Conservation (phyloP, 73 alveolate species). For the Tetrahymena borealis region DNA sequence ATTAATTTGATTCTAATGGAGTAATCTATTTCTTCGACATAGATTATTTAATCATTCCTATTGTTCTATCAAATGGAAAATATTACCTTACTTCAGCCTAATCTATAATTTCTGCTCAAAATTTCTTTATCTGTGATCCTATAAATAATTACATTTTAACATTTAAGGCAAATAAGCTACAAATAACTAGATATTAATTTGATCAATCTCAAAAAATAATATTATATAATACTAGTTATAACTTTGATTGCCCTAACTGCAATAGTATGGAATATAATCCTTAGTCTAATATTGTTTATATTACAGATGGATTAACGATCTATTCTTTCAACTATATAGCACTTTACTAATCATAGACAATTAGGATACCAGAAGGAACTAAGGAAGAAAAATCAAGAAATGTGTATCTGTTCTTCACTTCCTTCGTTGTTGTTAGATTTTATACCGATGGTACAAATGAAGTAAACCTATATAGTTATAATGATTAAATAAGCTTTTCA, state of each 20-base stretch:
- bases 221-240: too few relatives aligned
- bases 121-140: too few relatives aligned
- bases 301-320: neutral
- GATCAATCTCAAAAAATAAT: too few relatives aligned
- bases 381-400: neutral
- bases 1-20: too few relatives aligned
- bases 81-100: too few relatives aligned
- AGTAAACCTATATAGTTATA: neutral
- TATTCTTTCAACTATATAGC: neutral
- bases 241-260: neutral
- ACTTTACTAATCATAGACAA: neutral
- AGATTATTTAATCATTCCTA: too few relatives aligned
- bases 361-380: neutral
- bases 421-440: neutral
- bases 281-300: neutral
- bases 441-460: neutral
- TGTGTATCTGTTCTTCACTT: neutral
- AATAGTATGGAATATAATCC: neutral
- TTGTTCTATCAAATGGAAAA: too few relatives aligned
- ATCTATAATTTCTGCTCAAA: too few relatives aligned
- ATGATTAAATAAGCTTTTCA: neutral
- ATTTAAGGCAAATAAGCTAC: too few relatives aligned
- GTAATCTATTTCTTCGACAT: too few relatives aligned
- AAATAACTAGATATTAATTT: too few relatives aligned
- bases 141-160: too few relatives aligned